Evolutionary conservation across 2,329 filamentous ascomycete species (phyloP), one percentile per base, ranked within the genome.

Genomic region (Venturia carpophila): DNA sequence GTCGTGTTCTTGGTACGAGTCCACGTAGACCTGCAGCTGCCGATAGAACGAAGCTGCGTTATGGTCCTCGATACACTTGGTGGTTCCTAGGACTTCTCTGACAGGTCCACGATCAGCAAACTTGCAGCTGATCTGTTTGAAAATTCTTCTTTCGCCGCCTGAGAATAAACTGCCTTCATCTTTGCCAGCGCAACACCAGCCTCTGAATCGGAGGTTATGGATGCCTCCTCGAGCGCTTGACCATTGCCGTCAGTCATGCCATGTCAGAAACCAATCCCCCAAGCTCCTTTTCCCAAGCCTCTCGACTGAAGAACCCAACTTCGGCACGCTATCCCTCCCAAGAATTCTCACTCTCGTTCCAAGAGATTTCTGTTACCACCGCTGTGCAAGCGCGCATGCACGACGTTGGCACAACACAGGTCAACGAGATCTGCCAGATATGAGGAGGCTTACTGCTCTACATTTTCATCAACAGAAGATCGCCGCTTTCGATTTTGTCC

Each of bases 371-470:
- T 0, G 84, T 87, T 0, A 85, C 79, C 0, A 84, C 82, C 0
- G 84, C 83, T 0, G 85, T 88, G 65, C 84, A 87, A 0, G 85
- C 84, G 37, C 83, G 75, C 79, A 87, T 83, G 70, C 84, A 84
- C 68, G 82, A 83, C 0, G 82, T 84, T 0, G 81, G 79, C 0
- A 79, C 77, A 19, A 84, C 73, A n/a, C 80, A 76, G 27, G 10
- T 49, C 21, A 10, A 27, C 21, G 1, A 27, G 3, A 56, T 34
- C 6, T 56, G 27, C 6, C 5, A n/a, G 15, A 34, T 30, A 13
- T 37, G 24, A 13, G 21, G 17, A 13, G 15, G 19, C 52, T 56
- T 37, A 56, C 52, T 1, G 21, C 52, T 37, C 19, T 56, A 10
- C 27, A 30, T 37, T 56, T 56, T 6, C n/a, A 56, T 56, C 52